Conservation (phyloP, 805 yeast species). For the Candida succiphila region DNA sequence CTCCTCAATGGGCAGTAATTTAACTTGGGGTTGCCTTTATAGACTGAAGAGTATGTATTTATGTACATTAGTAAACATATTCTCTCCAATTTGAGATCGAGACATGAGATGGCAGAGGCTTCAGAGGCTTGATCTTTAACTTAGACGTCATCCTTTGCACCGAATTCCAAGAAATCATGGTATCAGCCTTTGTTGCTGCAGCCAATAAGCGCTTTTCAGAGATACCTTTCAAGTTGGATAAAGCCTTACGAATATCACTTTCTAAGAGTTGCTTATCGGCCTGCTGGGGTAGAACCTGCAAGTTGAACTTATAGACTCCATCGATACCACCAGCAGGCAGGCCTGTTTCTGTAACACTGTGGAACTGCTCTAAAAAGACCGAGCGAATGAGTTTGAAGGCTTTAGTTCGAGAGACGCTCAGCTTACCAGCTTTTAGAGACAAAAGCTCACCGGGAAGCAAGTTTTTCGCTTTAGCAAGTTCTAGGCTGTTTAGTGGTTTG, state of each 20-base stretch:
- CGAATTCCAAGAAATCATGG: constrained; percentile 11
- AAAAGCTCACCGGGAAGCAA: too few relatives aligned
- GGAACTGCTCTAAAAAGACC: constrained; percentile 11
- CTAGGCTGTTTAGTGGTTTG: too few relatives aligned
- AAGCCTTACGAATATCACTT: constrained; percentile 8
- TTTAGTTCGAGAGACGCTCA: constrained; percentile 16
- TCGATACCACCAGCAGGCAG: too few relatives aligned
- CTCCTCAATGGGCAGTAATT: constrained; percentile 40
- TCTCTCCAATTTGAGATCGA: too few relatives aligned
- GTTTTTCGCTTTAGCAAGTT: too few relatives aligned
- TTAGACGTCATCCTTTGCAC: not conserved
- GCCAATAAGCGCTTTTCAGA: constrained; percentile 2
- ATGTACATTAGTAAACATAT: too few relatives aligned
- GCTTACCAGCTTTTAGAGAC: too few relatives aligned
- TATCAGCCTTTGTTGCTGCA: constrained; percentile 4
- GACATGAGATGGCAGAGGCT: too few relatives aligned
- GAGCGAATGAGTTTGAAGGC: constrained; percentile 11
- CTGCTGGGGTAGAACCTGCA: too few relatives aligned
- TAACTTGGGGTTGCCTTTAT: not conserved
- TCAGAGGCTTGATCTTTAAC: not conserved
- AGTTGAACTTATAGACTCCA: too few relatives aligned
- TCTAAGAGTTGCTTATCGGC: too few relatives aligned
- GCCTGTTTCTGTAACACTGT: too few relatives aligned
- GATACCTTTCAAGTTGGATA: constrained; percentile 7
- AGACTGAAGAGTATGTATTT: not conserved